Evolutionary conservation across 345 rosid genomes (phyloP), one percentile per base, ranked within the genome.

Genomic region (Hibiscus mutabilis): DNA sequence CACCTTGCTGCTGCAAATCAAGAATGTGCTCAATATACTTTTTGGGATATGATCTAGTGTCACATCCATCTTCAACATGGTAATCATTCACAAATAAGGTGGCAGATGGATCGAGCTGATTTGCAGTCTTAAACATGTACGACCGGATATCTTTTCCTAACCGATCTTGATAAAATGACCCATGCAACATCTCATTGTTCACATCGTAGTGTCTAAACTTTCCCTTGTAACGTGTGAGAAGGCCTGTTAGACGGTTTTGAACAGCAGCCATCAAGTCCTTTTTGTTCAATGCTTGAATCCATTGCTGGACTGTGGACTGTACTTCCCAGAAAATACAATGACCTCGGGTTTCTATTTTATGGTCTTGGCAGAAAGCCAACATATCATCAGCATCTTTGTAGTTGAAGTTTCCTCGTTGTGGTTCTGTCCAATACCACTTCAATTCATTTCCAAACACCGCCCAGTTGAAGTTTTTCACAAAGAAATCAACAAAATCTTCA

Each of bases 251-350:
- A 8, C 89, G 97, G 73, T 82, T 92, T 78, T 85, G 88, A 68
- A 94, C 87, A 0, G 97, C 96, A 29, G 42, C 73, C 79, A 60
- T 71, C 68, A 94, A 74, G 83, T 86, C 91, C 15, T 59, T 66
- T 59, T 74, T 83, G 70, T 84, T 83, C 60, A 90, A 84, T 62
- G 87, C 73, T 64, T 79, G 89, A 72, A 95, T 78, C 99, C 99
- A 95, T 14, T 76, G 77, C 79, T 95, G 97, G 77, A 95, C 91
- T 1, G 79, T 79, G 60, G 82, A 78, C 74, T 90, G 93, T 44
- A 90, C 96, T 80, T 95, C 99, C 99, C 97, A 95, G 89, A 95
- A 92, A 84, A 95, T 89, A 75, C 99, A 95, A 73, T 92, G 99
- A 21, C 99, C 99, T 19, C 99, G 77, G 70, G 82, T 68, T 56